Evolutionary conservation across 495 filamentous ascomycete species (phyloP).

Genomic region (Aspergillus coremiiformis): DNA sequence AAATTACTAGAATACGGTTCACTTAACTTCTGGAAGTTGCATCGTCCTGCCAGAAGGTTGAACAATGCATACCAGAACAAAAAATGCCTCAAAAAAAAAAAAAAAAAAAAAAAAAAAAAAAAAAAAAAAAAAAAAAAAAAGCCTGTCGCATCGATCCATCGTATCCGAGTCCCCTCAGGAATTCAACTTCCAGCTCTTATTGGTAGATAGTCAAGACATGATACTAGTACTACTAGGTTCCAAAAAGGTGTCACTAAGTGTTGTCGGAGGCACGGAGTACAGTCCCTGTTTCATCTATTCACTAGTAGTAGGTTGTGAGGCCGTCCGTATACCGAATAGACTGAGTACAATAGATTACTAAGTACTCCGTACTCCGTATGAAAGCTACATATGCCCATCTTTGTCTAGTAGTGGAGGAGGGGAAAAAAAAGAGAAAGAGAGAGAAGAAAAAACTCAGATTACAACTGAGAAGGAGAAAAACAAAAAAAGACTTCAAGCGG

Average conservation of each 20-base stretch:
- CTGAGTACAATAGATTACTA: too few species aligned
- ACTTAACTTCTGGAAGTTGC: neutral
- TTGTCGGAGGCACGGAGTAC: too few species aligned
- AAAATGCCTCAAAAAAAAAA: constrained; percentile 4
- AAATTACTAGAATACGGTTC: neutral
- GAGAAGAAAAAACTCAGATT: neutral
- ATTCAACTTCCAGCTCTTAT: neutral
- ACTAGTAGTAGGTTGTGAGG: too few species aligned
- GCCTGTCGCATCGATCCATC: constrained; percentile 2
- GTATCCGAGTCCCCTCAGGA: neutral
- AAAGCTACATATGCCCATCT: neutral
- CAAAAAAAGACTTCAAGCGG: neutral
- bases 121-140: neutral
- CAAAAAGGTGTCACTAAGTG: too few species aligned
- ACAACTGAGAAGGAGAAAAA: neutral
- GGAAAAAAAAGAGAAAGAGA: neutral
- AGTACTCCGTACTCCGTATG: too few species aligned
- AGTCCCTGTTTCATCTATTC: neutral
- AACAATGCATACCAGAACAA: neutral
- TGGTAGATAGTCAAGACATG: neutral
- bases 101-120: neutral
- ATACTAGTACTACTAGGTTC: neutral
- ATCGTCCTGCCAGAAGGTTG: neutral
- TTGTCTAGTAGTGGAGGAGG: neutral
- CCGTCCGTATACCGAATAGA: too few species aligned